Evolutionary conservation across 2,329 filamentous ascomycete genomes (phyloP).

Genomic region (Fusarium aywerte): DNA sequence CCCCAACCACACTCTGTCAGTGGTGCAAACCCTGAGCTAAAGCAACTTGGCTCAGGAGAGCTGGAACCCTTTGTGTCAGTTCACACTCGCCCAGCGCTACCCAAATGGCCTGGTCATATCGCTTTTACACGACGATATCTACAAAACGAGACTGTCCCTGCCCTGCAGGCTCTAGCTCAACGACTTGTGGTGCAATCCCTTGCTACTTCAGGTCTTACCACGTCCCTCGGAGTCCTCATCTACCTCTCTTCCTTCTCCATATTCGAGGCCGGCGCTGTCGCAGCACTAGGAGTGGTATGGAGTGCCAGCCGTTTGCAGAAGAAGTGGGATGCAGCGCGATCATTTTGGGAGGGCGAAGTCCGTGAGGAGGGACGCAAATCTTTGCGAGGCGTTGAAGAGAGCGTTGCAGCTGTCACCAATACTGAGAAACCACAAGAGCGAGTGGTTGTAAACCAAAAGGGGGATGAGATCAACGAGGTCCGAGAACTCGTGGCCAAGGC

Average conservation of each 20-base stretch:
- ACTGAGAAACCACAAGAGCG: slow-evolving; percentile 41
- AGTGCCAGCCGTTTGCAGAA: slow-evolving; percentile 69
- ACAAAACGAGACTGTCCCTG: slow-evolving; percentile 72
- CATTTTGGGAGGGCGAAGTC: slow-evolving; percentile 74
- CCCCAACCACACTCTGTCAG: slow-evolving; percentile 50
- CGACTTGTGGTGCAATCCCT: slow-evolving; percentile 79
- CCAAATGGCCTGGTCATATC: slow-evolving; percentile 80
- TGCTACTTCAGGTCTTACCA: slow-evolving; percentile 74
- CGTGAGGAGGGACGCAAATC: slow-evolving; percentile 73
- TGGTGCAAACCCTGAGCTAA: slow-evolving; percentile 10
- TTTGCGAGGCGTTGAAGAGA: slow-evolving; percentile 65
- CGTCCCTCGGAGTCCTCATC: slow-evolving; percentile 64
- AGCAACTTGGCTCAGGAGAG: slow-evolving; percentile 42
- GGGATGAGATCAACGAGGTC: slow-evolving; percentile 54
- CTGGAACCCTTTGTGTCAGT: slow-evolving; percentile 42
- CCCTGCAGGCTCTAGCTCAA: slow-evolving; percentile 78
- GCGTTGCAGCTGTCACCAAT: slow-evolving; percentile 60
- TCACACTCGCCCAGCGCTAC: slow-evolving; percentile 40
- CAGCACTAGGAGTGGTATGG: slow-evolving; percentile 69
- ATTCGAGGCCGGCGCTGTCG: slow-evolving; percentile 72
- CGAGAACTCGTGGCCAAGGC: slow-evolving; percentile 61
- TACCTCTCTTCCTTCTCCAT: slow-evolving; percentile 67
- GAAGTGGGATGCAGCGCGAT: slow-evolving; percentile 69
- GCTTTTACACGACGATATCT: slow-evolving; percentile 74
- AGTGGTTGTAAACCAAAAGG: slow-evolving; percentile 35